These are phyloP conservation scores for Candida sanyiensis DNA, from an alignment of 805 yeast genomes.

Conservation along the genomic window DNA sequence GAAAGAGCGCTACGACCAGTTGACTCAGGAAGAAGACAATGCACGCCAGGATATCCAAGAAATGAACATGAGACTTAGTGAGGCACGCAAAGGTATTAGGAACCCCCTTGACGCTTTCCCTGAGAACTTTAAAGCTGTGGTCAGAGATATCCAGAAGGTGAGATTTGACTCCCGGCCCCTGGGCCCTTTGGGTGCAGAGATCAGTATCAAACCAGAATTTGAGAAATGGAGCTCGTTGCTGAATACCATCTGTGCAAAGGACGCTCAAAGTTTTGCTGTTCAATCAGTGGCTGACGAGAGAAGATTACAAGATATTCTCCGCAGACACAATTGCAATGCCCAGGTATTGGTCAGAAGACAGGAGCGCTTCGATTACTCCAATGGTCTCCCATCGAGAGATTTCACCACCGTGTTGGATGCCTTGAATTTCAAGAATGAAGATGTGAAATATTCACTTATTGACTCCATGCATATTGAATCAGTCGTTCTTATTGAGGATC, in stretches of 20 bases:
- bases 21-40: conserved; percentile 7
- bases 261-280: conserved; percentile 63
- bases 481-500: conserved; percentile 45
- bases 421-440: conserved; percentile 48
- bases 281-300: conserved; percentile 54
- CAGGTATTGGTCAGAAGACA: conserved; percentile 46
- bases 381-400: conserved; percentile 37
- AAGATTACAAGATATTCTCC: conserved; percentile 32
- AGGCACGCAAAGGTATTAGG: not conserved
- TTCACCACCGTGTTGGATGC: conserved; percentile 54
- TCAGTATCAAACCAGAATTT: conserved; percentile 50
- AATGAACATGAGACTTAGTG: conserved; percentile 5
- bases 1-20: conserved; percentile 8
- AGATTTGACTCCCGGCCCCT: conserved; percentile 49
- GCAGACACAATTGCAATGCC: conserved; percentile 27
- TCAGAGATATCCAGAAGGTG: conserved; percentile 19
- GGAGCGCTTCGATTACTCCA: conserved; percentile 51
- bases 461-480: conserved; percentile 59
- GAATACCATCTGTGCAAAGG: conserved; percentile 46
- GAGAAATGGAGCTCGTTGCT: conserved; percentile 54
- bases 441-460: conserved; percentile 54
- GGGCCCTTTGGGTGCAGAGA: conserved; percentile 73
- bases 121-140: not conserved
- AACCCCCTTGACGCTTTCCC: conserved; percentile 14
- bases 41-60: conserved; percentile 10